These are phyloP conservation scores for Solanum lycopersicoides DNA, from an alignment of 257 asterid species.

Conservation along the genomic window DNA sequence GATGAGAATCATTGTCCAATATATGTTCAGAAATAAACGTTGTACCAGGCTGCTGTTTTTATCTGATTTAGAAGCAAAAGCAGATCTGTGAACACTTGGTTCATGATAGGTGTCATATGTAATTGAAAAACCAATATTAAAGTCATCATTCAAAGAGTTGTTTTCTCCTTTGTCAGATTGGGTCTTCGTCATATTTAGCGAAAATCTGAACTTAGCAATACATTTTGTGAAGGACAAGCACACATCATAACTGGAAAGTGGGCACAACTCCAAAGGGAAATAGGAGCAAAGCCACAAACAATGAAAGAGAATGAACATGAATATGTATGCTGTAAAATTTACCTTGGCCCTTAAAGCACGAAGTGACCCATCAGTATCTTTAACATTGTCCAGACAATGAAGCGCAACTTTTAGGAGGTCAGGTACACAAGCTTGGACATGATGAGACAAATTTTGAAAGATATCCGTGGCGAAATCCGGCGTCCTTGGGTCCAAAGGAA, in stretches of 20 bases:
- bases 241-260: neutral
- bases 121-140: neutral
- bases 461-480: slow-evolving; percentile 42
- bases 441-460: slow-evolving; percentile 56
- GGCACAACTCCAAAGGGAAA: neutral
- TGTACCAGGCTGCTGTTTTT: neutral
- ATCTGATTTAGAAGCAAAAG: neutral
- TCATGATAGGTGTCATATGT: neutral
- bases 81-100: neutral
- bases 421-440: slow-evolving; percentile 89
- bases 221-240: neutral
- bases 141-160: neutral
- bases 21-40: neutral
- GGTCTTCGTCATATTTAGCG: neutral
- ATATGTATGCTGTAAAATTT: neutral
- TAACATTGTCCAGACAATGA: slow-evolving; percentile 66
- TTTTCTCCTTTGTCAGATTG: neutral
- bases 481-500: slow-evolving; percentile 80
- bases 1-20: neutral
- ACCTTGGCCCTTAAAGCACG: slow-evolving; percentile 91
- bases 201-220: neutral
- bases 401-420: slow-evolving; percentile 84
- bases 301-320: neutral
- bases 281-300: neutral
- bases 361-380: slow-evolving; percentile 86